Conservation (phyloP, 177 flowering plant species). For the Viscum album region DNA sequence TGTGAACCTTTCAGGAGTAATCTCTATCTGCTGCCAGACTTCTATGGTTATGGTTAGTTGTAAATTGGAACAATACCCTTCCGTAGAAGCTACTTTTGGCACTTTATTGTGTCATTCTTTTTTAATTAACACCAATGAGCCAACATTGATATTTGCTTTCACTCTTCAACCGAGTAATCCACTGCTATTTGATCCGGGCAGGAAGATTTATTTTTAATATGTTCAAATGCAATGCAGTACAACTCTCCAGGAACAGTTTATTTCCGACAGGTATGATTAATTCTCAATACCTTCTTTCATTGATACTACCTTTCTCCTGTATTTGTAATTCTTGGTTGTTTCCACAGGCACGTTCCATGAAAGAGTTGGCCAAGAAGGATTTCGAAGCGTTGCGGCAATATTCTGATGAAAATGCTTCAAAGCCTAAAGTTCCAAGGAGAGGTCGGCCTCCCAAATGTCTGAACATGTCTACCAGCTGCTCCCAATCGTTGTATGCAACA, state of each 20-base stretch:
- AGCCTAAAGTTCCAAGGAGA: conserved; percentile 42
- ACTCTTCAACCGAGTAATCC: too few relatives aligned
- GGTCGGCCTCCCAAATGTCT: conserved; percentile 54
- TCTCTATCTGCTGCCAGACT: too few relatives aligned
- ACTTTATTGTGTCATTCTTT: too few relatives aligned
- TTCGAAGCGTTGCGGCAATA: conserved; percentile 76
- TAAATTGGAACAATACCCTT: too few relatives aligned
- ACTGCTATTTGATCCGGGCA: conserved; percentile 25
- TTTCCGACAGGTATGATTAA: conserved; percentile 66
- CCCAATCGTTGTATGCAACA: conserved; percentile 25
- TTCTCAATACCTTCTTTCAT: conserved; percentile 4
- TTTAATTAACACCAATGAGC: too few relatives aligned
- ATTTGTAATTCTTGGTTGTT: background rate
- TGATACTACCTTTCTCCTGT: background rate
- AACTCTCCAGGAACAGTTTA: conserved; percentile 81
- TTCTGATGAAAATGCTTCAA: conserved; percentile 38
- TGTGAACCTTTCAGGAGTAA: too few relatives aligned
- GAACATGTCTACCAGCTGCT: conserved; percentile 23
- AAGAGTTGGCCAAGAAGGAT: conserved; percentile 74
- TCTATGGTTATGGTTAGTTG: too few relatives aligned
- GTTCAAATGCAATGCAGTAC: conserved; percentile 92
- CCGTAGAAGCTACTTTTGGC: too few relatives aligned
- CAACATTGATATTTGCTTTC: too few relatives aligned
- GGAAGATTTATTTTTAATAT: conserved; percentile 68
- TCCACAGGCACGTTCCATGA: conserved; percentile 68